Evolutionary conservation across 2,329 filamentous ascomycete genomes (phyloP).

Genomic region (Talaromyces rugulosus): DNA sequence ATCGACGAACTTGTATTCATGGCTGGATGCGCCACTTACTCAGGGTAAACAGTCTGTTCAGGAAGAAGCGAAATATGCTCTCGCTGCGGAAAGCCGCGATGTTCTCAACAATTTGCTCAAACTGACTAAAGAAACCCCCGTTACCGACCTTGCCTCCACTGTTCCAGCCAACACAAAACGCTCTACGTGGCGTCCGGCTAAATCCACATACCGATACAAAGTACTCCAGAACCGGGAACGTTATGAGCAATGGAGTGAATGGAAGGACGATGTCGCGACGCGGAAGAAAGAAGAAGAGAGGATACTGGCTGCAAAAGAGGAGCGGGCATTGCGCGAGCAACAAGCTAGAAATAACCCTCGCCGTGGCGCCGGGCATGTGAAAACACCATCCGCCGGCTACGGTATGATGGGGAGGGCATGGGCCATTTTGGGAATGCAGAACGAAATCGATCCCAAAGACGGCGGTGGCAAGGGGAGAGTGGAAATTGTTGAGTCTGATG

Average conservation of each 20-base stretch:
- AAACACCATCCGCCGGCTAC: constrained; percentile 27
- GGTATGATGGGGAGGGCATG: constrained; percentile 40
- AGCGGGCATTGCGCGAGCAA: constrained; percentile 25
- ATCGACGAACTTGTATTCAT: constrained; percentile 37
- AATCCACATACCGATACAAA: constrained; percentile 40
- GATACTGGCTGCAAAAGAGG: constrained; percentile 29
- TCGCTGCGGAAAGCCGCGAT: constrained; percentile 39
- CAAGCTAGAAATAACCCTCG: constrained; percentile 21
- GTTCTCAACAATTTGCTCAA: constrained; percentile 40
- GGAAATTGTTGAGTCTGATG: constrained; percentile 10
- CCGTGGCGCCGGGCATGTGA: constrained; percentile 8
- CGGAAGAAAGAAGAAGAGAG: constrained; percentile 35
- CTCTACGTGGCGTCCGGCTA: constrained; percentile 37
- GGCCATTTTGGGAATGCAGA: constrained; percentile 38
- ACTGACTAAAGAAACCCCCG: constrained; percentile 37
- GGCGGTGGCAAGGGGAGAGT: constrained; percentile 6
- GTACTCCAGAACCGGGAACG: constrained; percentile 42
- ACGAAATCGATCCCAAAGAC: constrained; percentile 24
- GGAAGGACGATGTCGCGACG: constrained; percentile 38
- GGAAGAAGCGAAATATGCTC: constrained; percentile 30
- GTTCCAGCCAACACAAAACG: constrained; percentile 24
- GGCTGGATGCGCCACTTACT: constrained; percentile 40
- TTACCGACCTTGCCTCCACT: constrained; percentile 37
- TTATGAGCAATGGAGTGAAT: constrained; percentile 44
- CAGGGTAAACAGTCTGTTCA: constrained; percentile 21